Conservation (phyloP, 2,329 filamentous ascomycete species). For the Neofusicoccum cordaticola region DNA sequence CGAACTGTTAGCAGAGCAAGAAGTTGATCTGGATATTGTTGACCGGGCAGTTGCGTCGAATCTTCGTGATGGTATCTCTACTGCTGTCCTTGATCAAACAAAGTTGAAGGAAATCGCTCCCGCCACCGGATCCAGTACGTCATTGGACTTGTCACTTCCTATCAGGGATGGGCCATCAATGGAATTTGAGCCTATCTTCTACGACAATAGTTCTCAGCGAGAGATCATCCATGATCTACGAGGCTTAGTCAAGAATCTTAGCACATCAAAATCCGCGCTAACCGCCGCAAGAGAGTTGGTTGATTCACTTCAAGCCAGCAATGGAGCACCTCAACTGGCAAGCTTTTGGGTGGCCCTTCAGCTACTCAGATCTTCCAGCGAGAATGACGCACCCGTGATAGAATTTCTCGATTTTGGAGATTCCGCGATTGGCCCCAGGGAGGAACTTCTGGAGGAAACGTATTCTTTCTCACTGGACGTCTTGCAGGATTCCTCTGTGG, state of each 20-base stretch:
- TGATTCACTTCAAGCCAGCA: conserved; percentile 58
- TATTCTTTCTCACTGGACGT: conserved; percentile 66
- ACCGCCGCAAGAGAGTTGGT: conserved; percentile 65
- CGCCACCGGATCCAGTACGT: neutral
- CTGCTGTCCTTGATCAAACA: conserved; percentile 39
- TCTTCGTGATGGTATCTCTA: conserved; percentile 69
- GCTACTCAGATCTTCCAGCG: conserved; percentile 60
- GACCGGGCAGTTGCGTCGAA: conserved; percentile 65
- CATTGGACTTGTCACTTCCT: neutral
- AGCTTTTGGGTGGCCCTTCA: conserved; percentile 79
- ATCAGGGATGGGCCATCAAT: conserved; percentile 19
- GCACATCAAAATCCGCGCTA: conserved; percentile 39
- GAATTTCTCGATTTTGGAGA: conserved; percentile 61
- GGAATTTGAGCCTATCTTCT: conserved; percentile 59
- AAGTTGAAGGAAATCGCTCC: conserved; percentile 7
- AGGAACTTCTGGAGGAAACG: conserved; percentile 56
- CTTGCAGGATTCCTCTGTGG: conserved; percentile 47
- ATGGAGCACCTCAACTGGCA: conserved; percentile 61
- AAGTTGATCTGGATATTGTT: conserved; percentile 63
- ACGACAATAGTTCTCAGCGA: conserved; percentile 61
- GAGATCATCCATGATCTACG: conserved; percentile 62
- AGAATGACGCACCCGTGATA: conserved; percentile 56
- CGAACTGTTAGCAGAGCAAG: conserved; percentile 61
- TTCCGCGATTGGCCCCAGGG: conserved; percentile 22
- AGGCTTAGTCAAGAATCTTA: conserved; percentile 57